Evolutionary conservation across 2,329 filamentous ascomycete species (phyloP).

Genomic region (Mariannaea sp.): DNA sequence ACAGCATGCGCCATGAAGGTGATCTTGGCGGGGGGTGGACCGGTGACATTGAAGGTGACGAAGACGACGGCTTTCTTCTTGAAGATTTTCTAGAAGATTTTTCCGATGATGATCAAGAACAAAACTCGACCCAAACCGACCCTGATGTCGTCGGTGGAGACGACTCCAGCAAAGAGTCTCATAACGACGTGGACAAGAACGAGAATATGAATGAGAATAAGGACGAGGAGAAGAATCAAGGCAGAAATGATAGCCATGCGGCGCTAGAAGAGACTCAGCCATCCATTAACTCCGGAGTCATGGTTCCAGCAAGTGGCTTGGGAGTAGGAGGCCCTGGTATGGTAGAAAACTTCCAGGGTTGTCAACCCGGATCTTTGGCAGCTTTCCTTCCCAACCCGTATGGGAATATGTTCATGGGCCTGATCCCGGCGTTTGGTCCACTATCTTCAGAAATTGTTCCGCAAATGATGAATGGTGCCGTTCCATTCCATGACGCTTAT

Average conservation of each 20-base stretch:
- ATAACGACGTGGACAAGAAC: neutral
- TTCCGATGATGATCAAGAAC: conserved; percentile 25
- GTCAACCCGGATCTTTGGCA: neutral
- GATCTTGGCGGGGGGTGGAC: conserved; percentile 44
- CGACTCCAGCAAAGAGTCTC: neutral
- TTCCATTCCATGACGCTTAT: no score
- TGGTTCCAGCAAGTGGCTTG: conserved; percentile 11
- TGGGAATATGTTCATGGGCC: conserved; percentile 14
- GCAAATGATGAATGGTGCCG: neutral
- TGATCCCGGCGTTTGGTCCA: conserved; percentile 9
- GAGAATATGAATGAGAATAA: no score
- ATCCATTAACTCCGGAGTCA: neutral
- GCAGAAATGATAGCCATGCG: conserved; percentile 12
- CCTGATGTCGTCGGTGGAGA: conserved; percentile 7
- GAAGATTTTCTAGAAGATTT: conserved; percentile 40
- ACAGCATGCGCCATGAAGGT: conserved; percentile 62
- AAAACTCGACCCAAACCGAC: conserved; percentile 9
- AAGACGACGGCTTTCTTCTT: conserved; percentile 43
- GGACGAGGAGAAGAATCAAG: no score
- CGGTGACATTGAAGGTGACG: conserved; percentile 40
- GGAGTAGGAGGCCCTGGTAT: neutral
- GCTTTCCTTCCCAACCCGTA: conserved; percentile 8
- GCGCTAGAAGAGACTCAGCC: neutral
- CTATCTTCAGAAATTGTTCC: neutral
- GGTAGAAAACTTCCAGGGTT: neutral